Evolutionary conservation across 768 basidiomycete genomes (phyloP).

Genomic region (Xerocomellus chrysenteron): DNA sequence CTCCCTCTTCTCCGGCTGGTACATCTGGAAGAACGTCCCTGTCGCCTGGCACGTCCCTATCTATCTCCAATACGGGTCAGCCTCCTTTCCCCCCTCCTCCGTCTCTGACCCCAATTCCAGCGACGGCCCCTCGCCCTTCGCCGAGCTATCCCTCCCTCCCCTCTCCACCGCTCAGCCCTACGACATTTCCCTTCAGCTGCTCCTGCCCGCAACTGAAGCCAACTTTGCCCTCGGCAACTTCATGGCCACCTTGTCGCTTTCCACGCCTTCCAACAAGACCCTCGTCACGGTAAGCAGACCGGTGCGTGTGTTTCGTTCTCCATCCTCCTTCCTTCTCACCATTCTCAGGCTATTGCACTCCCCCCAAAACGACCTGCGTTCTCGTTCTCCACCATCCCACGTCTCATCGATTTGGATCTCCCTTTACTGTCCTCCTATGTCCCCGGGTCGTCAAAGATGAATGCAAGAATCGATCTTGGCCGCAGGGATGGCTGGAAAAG

Average conservation of each 20-base stretch:
- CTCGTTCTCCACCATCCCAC: constrained; percentile 40
- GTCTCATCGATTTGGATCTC: constrained; percentile 48
- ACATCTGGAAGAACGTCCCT: constrained; percentile 73
- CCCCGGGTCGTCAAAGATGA: constrained; percentile 44
- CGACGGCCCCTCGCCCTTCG: constrained; percentile 65
- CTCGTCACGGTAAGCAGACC: constrained; percentile 60
- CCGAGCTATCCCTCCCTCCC: constrained; percentile 48
- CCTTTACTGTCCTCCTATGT: constrained; percentile 58
- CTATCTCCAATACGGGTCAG: constrained; percentile 81
- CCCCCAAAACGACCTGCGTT: constrained; percentile 32
- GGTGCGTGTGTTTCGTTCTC: constrained; percentile 41
- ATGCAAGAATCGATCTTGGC: constrained; percentile 70
- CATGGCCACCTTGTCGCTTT: constrained; percentile 68
- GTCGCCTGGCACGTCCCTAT: constrained; percentile 68
- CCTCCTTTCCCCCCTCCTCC: constrained; percentile 1
- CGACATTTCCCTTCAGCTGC: constrained; percentile 65
- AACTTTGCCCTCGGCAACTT: constrained; percentile 83
- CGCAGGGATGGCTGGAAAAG: constrained; percentile 71
- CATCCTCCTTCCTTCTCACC: constrained; percentile 7
- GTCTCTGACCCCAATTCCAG: constrained; percentile 36
- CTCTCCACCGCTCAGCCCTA: constrained; percentile 68
- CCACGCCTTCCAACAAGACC: constrained; percentile 61
- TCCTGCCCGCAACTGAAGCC: constrained; percentile 61
- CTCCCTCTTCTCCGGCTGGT: constrained; percentile 65
- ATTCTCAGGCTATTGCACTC: constrained; percentile 58